Evolutionary conservation across 805 yeast genomes (phyloP), one percentile per base, ranked within the genome.

Genomic region (Zygosaccharomyces gambellarensis): DNA sequence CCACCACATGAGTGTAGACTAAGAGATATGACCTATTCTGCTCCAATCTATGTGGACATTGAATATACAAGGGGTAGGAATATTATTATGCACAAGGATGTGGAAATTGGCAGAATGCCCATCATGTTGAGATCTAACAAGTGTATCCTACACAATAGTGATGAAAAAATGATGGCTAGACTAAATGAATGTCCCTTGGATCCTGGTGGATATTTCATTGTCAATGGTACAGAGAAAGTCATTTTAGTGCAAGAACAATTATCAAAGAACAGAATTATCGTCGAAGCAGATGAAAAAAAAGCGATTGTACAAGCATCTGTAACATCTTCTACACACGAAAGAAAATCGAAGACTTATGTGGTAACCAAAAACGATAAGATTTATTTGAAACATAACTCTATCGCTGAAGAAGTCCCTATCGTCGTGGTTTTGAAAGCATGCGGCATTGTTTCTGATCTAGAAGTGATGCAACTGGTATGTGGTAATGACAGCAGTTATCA

Each of bases 51-150:
- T 60, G 99, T 92, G 43, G 99, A 94, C 71, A 96, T 94, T 22
- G 99, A 94, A 64, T 94, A 94, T 65, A 94, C 98, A 0, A 79
- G 97, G 65, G 99, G 98, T 31, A 77, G 92, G 55, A 90, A 89
- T 68, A 87, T 94, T 66, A 87, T 92, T 58, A 81, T 88, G 75
- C 92, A 89, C 59, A 79, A 86, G 60, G 95, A 89, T 63, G 78
- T 94, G 52, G 97, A 90, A 65, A 92, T 94, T 52, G 99, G 99
- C 31, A 80, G 96, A 63, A 94, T 94, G 97, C 99, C 99, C n/a
- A 83, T 94, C 61, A 94, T 94, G 99, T 76, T 94, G 59, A 78
- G 97, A 60, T 87, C 96, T 23, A 87, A 89, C 65, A 89, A 90
- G 66, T 94, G 99, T 77, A 83, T 88, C 31, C 73, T 94, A 51